A percentile compares a stretch with the other conserved stretches of the same genome.
Evolutionary conservation across 1,139 yeast species (phyloP).

Genomic region (Nakaseomyces delphensis): DNA sequence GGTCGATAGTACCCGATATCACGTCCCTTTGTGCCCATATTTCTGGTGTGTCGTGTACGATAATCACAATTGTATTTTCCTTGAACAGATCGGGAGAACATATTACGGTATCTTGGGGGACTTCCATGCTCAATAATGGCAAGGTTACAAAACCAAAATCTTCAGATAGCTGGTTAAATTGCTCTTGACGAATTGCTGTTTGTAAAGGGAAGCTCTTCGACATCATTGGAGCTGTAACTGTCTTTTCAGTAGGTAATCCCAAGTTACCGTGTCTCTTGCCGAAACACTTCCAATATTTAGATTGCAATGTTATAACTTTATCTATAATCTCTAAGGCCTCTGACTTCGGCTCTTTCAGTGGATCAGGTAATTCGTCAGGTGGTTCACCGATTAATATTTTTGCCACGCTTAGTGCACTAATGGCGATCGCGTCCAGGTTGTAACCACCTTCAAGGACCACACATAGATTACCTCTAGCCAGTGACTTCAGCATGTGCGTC

Average conservation of each 20-base stretch:
- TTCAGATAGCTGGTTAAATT: conserved; percentile 48
- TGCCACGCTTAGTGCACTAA: conserved; percentile 86
- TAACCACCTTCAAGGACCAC: conserved; percentile 96
- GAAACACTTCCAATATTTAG: conserved; percentile 82
- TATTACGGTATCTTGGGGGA: conserved; percentile 59
- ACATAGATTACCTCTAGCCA: conserved; percentile 81
- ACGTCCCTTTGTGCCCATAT: conserved; percentile 87
- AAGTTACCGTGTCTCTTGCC: conserved; percentile 46
- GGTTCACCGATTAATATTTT: conserved; percentile 92
- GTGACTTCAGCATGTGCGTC: conserved; percentile 83
- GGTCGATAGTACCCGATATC: conserved; percentile 64
- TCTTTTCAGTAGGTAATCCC: conserved; percentile 10
- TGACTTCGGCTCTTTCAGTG: conserved; percentile 47
- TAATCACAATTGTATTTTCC: conserved; percentile 52
- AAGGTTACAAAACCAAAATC: conserved; percentile 54
- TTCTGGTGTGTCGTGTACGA: conserved; percentile 89
- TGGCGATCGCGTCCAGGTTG: conserved; percentile 81
- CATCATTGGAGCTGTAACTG: conserved; percentile 17
- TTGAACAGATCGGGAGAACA: conserved; percentile 69
- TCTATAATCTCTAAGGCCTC: conserved; percentile 83
- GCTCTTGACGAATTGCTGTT: conserved; percentile 68
- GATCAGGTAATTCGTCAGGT: conserved; percentile 57
- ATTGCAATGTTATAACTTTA: conserved; percentile 71
- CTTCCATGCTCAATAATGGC: conserved; percentile 53
- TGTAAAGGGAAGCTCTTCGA: conserved; percentile 41